Conservation (phyloP, 768 basidiomycete genomes). For the Lyophyllum semitale region DNA sequence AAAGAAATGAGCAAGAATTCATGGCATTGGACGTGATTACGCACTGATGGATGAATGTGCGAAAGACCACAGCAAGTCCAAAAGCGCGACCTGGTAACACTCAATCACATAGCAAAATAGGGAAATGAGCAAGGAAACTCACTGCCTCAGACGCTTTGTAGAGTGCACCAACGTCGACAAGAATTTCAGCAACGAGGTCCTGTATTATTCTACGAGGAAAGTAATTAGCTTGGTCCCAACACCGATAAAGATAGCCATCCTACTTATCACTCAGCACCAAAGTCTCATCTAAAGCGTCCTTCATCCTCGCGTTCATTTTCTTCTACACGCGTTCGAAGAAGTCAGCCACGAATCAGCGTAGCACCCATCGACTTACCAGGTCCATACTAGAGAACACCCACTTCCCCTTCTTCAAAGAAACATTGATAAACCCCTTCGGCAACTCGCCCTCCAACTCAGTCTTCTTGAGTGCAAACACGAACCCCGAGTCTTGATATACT, state of each 20-base stretch:
- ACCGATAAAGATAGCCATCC: constrained; percentile 17
- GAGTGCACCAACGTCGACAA: constrained; percentile 73
- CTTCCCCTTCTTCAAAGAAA: constrained; percentile 64
- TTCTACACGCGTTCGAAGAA: constrained; percentile 48
- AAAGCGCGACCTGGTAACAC: constrained; percentile 65
- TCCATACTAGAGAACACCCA: constrained; percentile 81
- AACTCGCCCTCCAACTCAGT: constrained; percentile 62
- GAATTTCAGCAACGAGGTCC: constrained; percentile 70
- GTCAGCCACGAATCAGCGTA: background rate
- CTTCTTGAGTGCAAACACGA: constrained; percentile 73
- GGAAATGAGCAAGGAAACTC: constrained; percentile 13
- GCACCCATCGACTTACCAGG: constrained; percentile 51
- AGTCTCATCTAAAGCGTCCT: constrained; percentile 88
- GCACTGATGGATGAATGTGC: constrained; percentile 80
- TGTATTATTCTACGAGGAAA: constrained; percentile 64
- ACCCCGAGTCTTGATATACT: constrained; percentile 73
- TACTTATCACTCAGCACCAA: constrained; percentile 83
- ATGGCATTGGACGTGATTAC: constrained; percentile 23
- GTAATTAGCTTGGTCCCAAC: background rate
- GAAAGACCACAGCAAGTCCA: constrained; percentile 92
- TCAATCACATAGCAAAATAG: background rate
- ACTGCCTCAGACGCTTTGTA: constrained; percentile 94
- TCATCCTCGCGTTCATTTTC: constrained; percentile 87
- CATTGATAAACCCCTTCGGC: constrained; percentile 74
- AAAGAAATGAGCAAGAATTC: background rate